A percentile compares a stretch with the other conserved stretches of the same genome.
Conservation (phyloP, 768 basidiomycete species). For the Hericium erinaceus region DNA sequence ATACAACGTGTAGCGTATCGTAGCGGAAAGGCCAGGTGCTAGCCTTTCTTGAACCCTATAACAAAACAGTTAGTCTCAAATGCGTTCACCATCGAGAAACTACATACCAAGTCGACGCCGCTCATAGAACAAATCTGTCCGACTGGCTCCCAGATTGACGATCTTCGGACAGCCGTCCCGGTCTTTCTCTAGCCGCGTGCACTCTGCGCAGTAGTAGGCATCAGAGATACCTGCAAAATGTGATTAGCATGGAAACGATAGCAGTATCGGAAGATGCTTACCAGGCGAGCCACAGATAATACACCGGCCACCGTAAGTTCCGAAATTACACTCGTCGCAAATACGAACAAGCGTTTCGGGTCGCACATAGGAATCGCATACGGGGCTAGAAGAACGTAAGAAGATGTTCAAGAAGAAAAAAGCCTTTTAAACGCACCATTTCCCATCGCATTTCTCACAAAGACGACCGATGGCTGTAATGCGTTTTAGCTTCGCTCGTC, state of each 20-base stretch:
- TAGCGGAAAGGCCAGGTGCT: constrained; percentile 7
- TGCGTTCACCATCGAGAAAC: too few species aligned
- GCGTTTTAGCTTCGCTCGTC: too few species aligned
- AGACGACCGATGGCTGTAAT: constrained; percentile 85
- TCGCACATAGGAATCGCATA: constrained; percentile 98
- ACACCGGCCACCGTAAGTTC: constrained; percentile 94
- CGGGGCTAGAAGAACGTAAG: constrained; percentile 49
- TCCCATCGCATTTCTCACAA: constrained; percentile 98
- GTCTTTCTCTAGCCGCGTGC: constrained; percentile 93
- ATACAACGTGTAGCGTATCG: neutral
- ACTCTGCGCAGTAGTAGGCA: constrained; percentile 98
- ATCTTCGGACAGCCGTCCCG: constrained; percentile 98
- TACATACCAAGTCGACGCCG: constrained; percentile 65
- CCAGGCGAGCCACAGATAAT: constrained; percentile 97
- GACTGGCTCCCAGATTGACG: constrained; percentile 89
- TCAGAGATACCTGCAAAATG: constrained; percentile 78
- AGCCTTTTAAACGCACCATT: constrained; percentile 60
- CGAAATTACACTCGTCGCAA: constrained; percentile 99
- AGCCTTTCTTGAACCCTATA: constrained; percentile 64
- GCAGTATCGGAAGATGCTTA: constrained; percentile 25
- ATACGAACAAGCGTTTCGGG: constrained; percentile 97
- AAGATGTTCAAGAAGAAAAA: neutral
- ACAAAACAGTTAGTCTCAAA: neutral
- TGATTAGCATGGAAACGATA: neutral
- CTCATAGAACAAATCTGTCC: constrained; percentile 90